Evolutionary conservation across 192 early-diverging fungal species (phyloP).

Genomic region (Dispira simplex): DNA sequence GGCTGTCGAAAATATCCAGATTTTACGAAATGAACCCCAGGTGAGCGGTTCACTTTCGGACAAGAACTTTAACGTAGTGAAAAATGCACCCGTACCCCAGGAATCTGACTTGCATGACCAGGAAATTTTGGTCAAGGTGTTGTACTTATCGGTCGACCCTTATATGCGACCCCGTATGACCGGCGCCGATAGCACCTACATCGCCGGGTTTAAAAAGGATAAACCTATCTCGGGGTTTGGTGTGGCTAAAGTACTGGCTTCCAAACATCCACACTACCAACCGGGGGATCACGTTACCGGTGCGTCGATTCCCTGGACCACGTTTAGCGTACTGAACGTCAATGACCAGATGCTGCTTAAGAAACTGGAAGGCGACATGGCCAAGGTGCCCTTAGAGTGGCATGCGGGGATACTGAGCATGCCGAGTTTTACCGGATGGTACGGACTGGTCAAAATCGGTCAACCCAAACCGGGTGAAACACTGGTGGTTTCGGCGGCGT

Average conservation of each 20-base stretch:
- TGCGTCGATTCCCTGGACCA: constrained; percentile 34
- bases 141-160: constrained; percentile 58
- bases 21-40: no score
- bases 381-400: constrained; percentile 33
- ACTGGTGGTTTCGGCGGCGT: constrained; percentile 63
- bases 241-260: constrained; percentile 48
- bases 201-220: constrained; percentile 34
- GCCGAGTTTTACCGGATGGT: constrained; percentile 68
- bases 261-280: constrained; percentile 34
- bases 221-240: constrained; percentile 41
- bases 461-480: constrained; percentile 71
- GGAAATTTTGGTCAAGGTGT: constrained; percentile 33
- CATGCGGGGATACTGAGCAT: constrained; percentile 60
- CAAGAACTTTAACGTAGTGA: not conserved
- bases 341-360: constrained; percentile 16
- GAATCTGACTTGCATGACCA: not conserved
- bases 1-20: no score
- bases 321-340: constrained; percentile 30
- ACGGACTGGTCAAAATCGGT: constrained; percentile 41
- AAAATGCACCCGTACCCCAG: not conserved
- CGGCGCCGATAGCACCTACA: constrained; percentile 22
- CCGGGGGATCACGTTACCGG: constrained; percentile 51
- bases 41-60: no score
- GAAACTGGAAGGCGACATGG: constrained; percentile 20
- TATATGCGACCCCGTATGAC: constrained; percentile 61